Evolutionary conservation across 2,329 filamentous ascomycete genomes (phyloP), one percentile per base, ranked within the genome.

Genomic region (Massarina eburnea): DNA sequence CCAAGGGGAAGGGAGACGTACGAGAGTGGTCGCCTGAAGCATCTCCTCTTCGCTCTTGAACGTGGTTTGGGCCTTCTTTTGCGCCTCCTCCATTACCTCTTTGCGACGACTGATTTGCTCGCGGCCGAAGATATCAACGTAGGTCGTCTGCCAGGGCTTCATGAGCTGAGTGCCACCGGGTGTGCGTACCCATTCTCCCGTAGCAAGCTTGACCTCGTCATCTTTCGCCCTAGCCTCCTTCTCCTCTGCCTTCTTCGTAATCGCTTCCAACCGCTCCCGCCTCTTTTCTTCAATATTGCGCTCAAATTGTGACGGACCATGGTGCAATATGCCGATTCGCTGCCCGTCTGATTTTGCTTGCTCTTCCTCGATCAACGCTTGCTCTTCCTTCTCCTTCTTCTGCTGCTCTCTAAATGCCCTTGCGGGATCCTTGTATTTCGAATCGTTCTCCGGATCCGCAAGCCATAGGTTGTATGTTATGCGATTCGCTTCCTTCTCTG

Each of bases 381-480:
- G 48, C 34, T 59, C 55, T n/a, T 58, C 57, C 19, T 56, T 52
- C 46, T 66, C 58, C 43, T 67, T 62, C 45, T 67, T 61, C 49
- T 67, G 49, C 45, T 70, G 54, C 21, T 68, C 66, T 21, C 59
- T 52, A 43, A 61, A 69, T 4, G 59, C 59, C 24, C 64, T 57
- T 7, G 64, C 66, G 15, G 66, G 66, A 40, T 69, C 65, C 38
- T 69, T 69, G 59, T 69, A 67, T 45, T 69, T 69, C 29, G 63
- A 67, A 46, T 67, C 65, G 22, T 66, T 69, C 27, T 69, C 66
- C 0, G 66, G 66, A 46, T 69, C 64, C n/a, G 61, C 61, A 9
- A 68, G 54, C 65, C 66, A 66, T 4, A 71, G 50, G 49, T 71
- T 66, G 33, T 66, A 65, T 19, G 68, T 55, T n/a, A 72, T 66